Evolutionary conservation across 2,329 filamentous ascomycete genomes (phyloP), one percentile per base, ranked within the genome.

Genomic region (Colletotrichum zoysiae): DNA sequence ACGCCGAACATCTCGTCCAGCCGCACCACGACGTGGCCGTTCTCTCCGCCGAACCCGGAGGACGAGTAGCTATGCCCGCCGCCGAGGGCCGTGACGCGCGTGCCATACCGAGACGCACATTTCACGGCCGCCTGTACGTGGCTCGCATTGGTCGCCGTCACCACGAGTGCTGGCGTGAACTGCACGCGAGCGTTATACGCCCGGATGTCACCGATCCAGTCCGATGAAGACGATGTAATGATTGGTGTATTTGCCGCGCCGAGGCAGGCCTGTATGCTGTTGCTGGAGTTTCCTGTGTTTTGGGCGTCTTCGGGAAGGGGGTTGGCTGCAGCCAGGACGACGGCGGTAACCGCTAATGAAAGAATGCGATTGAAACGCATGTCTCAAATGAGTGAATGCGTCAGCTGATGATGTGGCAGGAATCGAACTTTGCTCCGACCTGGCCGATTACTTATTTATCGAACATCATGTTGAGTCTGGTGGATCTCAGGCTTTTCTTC

Each of bases 51-150:
- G 0, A 85, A 81, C 5, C 84, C 84, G 71, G 83, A 84, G 0
- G 83, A 85, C 0, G 83, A 85, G 73, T 88, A 88, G 3, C 83
- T 86, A 76, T 88, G 86, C 5, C 86, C 86, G 40, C 86, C 86
- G 65, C 83, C 82, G 73, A 84, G 85, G 40, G 86, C 82, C 62
- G 84, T 85, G 18, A 86, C 84, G 76, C 85, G 86, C 68, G 86
- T 74, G 8, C 79, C 79, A n/a, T 79, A 76, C 70, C 81, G 73
- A 8, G 76, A 77, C 44, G 84, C 86, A 74, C 86, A 88, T 5
- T 78, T 75, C 7, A 88, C 83, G 8, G 85, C 84, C 67, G 83
- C 81, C 58, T 84, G 83, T 5, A 87, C 79, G 64, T 87, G 82
- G 62, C 83, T 77, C 55, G 78, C 76, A 3, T 81, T 84, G 5